Evolutionary conservation across 2,329 filamentous ascomycete species (phyloP).

Genomic region (Alternaria sp.): DNA sequence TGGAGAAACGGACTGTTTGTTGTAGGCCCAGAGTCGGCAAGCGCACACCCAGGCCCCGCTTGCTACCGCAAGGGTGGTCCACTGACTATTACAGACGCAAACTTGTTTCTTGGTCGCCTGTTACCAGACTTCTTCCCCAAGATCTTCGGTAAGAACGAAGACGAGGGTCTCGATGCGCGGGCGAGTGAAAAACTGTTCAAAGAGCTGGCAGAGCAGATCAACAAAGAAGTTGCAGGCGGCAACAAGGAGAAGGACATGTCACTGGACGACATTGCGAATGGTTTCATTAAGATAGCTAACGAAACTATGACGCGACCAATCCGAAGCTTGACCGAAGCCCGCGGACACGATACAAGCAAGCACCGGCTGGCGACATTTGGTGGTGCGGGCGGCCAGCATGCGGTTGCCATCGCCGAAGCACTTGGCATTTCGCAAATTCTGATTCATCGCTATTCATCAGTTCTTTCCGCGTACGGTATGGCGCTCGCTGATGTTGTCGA

Average conservation of each 20-base stretch:
- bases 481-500: conserved; percentile 92
- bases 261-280: conserved; percentile 85
- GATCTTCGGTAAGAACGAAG: conserved; percentile 90
- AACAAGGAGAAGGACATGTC: conserved; percentile 69
- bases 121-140: conserved; percentile 93
- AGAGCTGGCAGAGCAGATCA: conserved; percentile 79
- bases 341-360: conserved; percentile 88
- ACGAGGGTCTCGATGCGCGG: conserved; percentile 78
- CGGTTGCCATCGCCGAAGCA: conserved; percentile 86
- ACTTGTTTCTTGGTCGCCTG: conserved; percentile 82
- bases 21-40: conserved; percentile 87
- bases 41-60: conserved; percentile 87
- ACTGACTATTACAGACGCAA: conserved; percentile 92
- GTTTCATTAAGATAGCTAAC: conserved; percentile 89
- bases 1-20: conserved; percentile 90
- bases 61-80: conserved; percentile 92
- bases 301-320: conserved; percentile 93
- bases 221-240: conserved; percentile 72
- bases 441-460: conserved; percentile 85
- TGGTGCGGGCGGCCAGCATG: conserved; percentile 89
- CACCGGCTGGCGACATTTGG: conserved; percentile 93
- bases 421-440: conserved; percentile 86
- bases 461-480: conserved; percentile 92
- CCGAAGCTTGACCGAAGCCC: conserved; percentile 87
- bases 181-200: conserved; percentile 79